phyloP scores from a whole-genome alignment of 768 basidiomycete species.

The Podaxis pistillaris region DNA sequence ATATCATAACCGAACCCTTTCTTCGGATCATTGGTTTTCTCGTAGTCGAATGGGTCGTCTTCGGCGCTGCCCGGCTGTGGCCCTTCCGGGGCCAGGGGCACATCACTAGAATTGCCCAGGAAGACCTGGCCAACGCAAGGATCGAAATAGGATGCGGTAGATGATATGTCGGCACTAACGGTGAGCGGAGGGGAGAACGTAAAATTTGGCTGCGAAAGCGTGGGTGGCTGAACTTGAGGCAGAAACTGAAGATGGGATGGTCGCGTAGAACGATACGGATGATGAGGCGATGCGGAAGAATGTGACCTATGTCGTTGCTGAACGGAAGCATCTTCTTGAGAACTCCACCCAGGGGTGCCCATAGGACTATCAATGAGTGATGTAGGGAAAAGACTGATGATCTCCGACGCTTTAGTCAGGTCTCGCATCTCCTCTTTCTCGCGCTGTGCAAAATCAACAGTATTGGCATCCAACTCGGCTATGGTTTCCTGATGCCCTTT shows the following conservation, averaged over 20 bases:
- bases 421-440: slow-evolving; percentile 91
- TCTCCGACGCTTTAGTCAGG: slow-evolving; percentile 80
- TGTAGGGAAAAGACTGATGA: slow-evolving; percentile 48
- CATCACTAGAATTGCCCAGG: slow-evolving; percentile 82
- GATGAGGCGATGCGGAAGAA: slow-evolving; percentile 8
- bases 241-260: slow-evolving; percentile 18
- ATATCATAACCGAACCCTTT: slow-evolving; percentile 75
- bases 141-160: slow-evolving; percentile 47
- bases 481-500: background rate
- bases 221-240: slow-evolving; percentile 12
- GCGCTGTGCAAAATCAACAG: slow-evolving; percentile 77
- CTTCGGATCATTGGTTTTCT: slow-evolving; percentile 39
- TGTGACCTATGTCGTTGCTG: slow-evolving; percentile 10
- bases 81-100: slow-evolving; percentile 46
- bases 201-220: slow-evolving; percentile 6
- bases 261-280: slow-evolving; percentile 7
- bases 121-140: slow-evolving; percentile 66
- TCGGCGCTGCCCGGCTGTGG: slow-evolving; percentile 3
- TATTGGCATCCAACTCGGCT: slow-evolving; percentile 42
- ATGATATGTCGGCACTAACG: slow-evolving; percentile 24
- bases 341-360: background rate
- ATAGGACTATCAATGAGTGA: background rate
- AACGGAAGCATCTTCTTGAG: background rate
- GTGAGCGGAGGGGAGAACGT: slow-evolving; percentile 13
- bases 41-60: slow-evolving; percentile 44